Evolutionary conservation across 2,329 filamentous ascomycete species (phyloP).

Genomic region (Laburnicola sp.): DNA sequence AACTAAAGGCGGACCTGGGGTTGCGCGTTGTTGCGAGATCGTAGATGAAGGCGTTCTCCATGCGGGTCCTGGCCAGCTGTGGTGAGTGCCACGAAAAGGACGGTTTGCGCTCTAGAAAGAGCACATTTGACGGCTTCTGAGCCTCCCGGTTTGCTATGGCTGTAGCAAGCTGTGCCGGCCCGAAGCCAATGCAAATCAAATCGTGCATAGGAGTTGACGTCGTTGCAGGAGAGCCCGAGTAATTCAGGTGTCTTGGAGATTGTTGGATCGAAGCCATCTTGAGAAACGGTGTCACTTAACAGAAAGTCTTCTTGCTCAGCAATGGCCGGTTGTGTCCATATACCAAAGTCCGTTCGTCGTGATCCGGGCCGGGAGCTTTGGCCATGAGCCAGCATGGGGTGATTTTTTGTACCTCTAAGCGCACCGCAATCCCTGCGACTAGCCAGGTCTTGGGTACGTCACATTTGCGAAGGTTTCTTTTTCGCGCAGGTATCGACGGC

Average conservation of each 20-base stretch:
- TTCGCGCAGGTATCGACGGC: slow-evolving; percentile 7
- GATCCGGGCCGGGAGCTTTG: slow-evolving; percentile 6
- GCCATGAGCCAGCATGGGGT: slow-evolving; percentile 4
- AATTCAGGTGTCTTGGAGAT: slow-evolving; percentile 14
- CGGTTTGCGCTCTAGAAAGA: slow-evolving; percentile 40
- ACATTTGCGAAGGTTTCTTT: slow-evolving; percentile 4
- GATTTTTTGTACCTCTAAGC: slow-evolving; percentile 1
- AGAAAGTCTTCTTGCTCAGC: background rate
- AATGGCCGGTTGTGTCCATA: background rate
- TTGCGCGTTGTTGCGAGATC: slow-evolving; percentile 43
- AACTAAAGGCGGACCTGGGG: slow-evolving; percentile 41
- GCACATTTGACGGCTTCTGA: slow-evolving; percentile 25
- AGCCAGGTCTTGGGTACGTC: slow-evolving; percentile 14
- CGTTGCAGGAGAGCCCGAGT: slow-evolving; percentile 18
- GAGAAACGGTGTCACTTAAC: background rate
- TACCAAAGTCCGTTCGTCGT: slow-evolving; percentile 1
- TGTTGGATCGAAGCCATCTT: slow-evolving; percentile 31
- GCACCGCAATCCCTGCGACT: slow-evolving; percentile 3
- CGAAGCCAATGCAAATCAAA: slow-evolving; percentile 43
- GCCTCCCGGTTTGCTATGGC: slow-evolving; percentile 42
- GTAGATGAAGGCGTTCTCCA: slow-evolving; percentile 42
- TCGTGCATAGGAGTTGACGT: slow-evolving; percentile 29
- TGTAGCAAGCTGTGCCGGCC: slow-evolving; percentile 40
- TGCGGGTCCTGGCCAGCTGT: slow-evolving; percentile 37
- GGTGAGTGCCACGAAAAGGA: slow-evolving; percentile 39